Evolutionary conservation across 139 green algal genomes (phyloP).

Genomic region (Asterochloris sp.): DNA sequence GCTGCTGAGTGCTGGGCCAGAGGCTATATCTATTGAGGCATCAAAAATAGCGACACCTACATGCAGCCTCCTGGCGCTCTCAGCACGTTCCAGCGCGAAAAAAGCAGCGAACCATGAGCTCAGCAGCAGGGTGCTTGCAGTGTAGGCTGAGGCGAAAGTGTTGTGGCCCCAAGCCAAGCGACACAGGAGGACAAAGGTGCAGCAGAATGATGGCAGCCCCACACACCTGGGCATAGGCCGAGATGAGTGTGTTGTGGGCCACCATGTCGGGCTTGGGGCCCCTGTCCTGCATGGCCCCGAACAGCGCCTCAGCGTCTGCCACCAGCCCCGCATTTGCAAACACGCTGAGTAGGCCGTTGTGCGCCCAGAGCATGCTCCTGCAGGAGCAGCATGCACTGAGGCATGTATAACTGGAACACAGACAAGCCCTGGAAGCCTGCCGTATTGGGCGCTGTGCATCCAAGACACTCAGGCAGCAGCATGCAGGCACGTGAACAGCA

Average conservation of each 20-base stretch:
- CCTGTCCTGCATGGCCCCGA: conserved; percentile 35
- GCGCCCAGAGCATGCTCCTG: conserved; percentile 36
- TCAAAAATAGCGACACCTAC: no score
- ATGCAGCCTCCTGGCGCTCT: no score
- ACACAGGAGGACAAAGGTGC: neutral
- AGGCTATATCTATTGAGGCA: no score
- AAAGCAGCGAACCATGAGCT: no score
- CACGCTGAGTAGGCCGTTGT: conserved; percentile 52
- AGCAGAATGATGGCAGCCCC: neutral
- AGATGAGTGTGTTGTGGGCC: conserved; percentile 48
- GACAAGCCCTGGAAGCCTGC: no score
- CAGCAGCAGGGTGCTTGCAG: conserved; percentile 5
- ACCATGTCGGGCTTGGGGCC: conserved; percentile 50
- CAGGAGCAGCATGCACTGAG: neutral
- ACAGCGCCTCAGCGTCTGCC: conserved; percentile 28
- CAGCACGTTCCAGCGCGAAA: no score
- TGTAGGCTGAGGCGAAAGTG: neutral
- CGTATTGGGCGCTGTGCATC: no score
- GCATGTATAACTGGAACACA: no score
- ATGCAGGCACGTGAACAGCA: no score
- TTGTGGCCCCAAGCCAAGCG: neutral
- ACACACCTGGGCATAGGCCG: conserved; percentile 20
- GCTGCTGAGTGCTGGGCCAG: no score
- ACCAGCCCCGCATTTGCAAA: conserved; percentile 23
- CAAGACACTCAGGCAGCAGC: no score